phyloP scores from a whole-genome alignment of 2,329 filamentous ascomycete genomes.

The Chaetothyriales sp. region DNA sequence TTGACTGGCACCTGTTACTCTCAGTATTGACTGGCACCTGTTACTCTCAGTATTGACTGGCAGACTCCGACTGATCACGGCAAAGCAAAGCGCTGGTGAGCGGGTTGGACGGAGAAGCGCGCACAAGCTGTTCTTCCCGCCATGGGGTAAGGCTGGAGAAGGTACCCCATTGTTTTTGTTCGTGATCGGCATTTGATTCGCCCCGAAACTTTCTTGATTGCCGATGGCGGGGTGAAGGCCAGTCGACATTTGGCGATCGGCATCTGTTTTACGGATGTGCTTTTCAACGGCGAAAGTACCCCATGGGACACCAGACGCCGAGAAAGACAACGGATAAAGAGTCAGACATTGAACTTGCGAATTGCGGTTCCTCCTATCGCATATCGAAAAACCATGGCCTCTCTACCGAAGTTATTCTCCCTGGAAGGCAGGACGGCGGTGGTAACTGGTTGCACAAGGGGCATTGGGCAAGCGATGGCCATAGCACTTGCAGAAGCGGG shows the following conservation, averaged over 20 bases:
- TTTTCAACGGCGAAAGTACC: neutral
- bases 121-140: neutral
- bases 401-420: conserved; percentile 16
- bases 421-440: conserved; percentile 29
- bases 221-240: neutral
- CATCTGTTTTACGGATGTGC: neutral
- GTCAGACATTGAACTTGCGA: neutral
- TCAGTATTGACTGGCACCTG: too few relatives aligned
- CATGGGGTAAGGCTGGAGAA: neutral
- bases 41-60: too few relatives aligned
- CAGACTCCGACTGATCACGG: too few relatives aligned
- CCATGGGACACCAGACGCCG: neutral
- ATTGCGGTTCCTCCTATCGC: neutral
- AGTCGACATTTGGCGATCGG: neutral
- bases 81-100: too few relatives aligned
- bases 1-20: too few relatives aligned
- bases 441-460: conserved; percentile 35
- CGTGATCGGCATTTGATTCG: neutral
- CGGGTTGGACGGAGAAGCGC: neutral
- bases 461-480: conserved; percentile 36
- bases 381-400: conserved; percentile 2
- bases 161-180: neutral
- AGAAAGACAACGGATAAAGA: neutral
- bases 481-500: conserved; percentile 35
- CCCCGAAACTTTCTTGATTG: neutral